These are phyloP conservation scores for Wickerhamomyces sydowiorum DNA, from an alignment of 805 yeast genomes.

Conservation along the genomic window DNA sequence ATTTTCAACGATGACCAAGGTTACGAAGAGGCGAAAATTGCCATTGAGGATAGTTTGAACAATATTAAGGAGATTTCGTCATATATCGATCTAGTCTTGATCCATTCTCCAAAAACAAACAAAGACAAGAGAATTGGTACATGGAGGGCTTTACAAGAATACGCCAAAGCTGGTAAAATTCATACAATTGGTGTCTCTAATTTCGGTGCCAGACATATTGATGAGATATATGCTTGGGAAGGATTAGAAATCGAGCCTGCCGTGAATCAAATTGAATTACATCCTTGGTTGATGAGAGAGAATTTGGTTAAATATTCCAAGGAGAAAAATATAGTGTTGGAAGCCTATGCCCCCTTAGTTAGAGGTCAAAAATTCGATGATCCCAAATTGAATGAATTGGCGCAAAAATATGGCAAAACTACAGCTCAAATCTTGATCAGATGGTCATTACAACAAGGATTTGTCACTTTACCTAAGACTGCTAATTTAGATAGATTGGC, in stretches of 20 bases:
- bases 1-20: slow-evolving; percentile 64
- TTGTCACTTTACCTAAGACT: slow-evolving; percentile 67
- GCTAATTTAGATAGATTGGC: slow-evolving; percentile 44
- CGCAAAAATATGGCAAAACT: slow-evolving; percentile 41
- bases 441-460: slow-evolving; percentile 72
- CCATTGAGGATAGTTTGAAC: slow-evolving; percentile 34
- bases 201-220: slow-evolving; percentile 53
- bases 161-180: slow-evolving; percentile 50
- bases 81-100: slow-evolving; percentile 68
- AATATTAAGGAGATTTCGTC: slow-evolving; percentile 8
- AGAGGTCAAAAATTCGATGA: slow-evolving; percentile 55
- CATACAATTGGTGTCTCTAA: slow-evolving; percentile 76
- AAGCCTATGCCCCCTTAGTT: slow-evolving; percentile 78
- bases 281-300: slow-evolving; percentile 74
- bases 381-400: slow-evolving; percentile 43
- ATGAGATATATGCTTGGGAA: slow-evolving; percentile 55
- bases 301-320: slow-evolving; percentile 59
- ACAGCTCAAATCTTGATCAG: slow-evolving; percentile 61
- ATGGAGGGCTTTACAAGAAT: slow-evolving; percentile 72
- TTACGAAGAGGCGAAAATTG: slow-evolving; percentile 46
- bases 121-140: slow-evolving; percentile 48
- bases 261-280: slow-evolving; percentile 74
- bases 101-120: slow-evolving; percentile 58
- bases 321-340: slow-evolving; percentile 49
- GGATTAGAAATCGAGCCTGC: slow-evolving; percentile 53